Evolutionary conservation across 2,329 filamentous ascomycete genomes (phyloP), one percentile per base, ranked within the genome.

Genomic region (Epichloe scottii): DNA sequence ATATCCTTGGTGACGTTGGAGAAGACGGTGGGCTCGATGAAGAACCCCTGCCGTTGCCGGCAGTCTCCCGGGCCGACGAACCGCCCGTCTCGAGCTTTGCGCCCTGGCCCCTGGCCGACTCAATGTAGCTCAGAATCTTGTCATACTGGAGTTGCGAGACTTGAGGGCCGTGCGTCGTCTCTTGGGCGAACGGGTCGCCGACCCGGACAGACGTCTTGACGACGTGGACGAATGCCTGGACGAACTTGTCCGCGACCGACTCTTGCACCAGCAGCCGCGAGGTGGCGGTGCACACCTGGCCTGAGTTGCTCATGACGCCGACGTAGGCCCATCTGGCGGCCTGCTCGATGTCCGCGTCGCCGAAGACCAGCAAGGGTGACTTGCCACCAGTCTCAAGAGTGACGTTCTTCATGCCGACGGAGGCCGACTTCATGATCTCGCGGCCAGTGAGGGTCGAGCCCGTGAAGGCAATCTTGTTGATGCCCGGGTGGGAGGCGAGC

Each of bases 391-490:
- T 81, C 66, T 84, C 81, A 8, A 84, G 71, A 1, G 79, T 84
- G 52, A 84, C 79, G 59, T 82, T 83, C 67, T 84, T 84, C 59
- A 81, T 68, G 56, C 72, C 87, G 1, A 76, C 67, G n/a, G 79
- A 75, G 0, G 86, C 85, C 66, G 79, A 75, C 63, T 86, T 87
- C 84, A 89, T 89, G 56, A 90, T 87, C 48, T 83, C 75, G 51
- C 79, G 78, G 7, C 82, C 87, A 0, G 85, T 89, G 1, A 71
- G 70, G 0, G 86, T 90, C 4, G 81, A 85, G 39, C 87, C 87
- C 0, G 87, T 90, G 56, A 90, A 91, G 0, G 86, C 84, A 54
- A 91, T 74, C 71, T 90, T 90, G 61, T 87, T 82, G 15, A 91
- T 75, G 41, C 77, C 77, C 23, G 79, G 68, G 62, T 91, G 87